Percentiles rank a stretch among this genome's conserved stretches.
Evolutionary conservation across 2,329 filamentous ascomycete genomes (phyloP).

Genomic region (Aulographum hederae): DNA sequence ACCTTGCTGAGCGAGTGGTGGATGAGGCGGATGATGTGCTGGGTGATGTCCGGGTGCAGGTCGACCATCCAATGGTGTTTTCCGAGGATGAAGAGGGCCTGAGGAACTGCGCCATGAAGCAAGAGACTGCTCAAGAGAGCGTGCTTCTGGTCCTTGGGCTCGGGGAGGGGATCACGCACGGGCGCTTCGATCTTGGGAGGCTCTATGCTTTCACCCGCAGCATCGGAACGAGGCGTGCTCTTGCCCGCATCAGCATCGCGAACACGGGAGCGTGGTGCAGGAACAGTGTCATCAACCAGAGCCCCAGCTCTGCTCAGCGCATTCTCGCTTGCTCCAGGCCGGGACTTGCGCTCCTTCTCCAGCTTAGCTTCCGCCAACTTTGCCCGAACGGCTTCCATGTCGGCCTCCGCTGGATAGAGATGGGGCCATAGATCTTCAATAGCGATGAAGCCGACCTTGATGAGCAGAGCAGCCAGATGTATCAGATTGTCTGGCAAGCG

Average conservation of each 20-base stretch:
- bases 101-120: slow-evolving; percentile 79
- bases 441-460: slow-evolving; percentile 95
- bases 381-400: slow-evolving; percentile 58
- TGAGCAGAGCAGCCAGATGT: slow-evolving; percentile 74
- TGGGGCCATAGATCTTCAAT: slow-evolving; percentile 82
- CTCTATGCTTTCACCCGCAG: slow-evolving; percentile 24
- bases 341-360: slow-evolving; percentile 54
- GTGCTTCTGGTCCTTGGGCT: slow-evolving; percentile 77
- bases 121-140: slow-evolving; percentile 68
- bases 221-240: slow-evolving; percentile 14
- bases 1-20: slow-evolving; percentile 69
- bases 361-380: slow-evolving; percentile 58
- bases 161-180: slow-evolving; percentile 34
- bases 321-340: slow-evolving; percentile 58
- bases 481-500: slow-evolving; percentile 80
- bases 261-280: slow-evolving; percentile 19
- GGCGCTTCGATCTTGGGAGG: slow-evolving; percentile 22
- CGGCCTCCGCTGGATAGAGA: slow-evolving; percentile 66
- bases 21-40: slow-evolving; percentile 69
- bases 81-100: slow-evolving; percentile 80
- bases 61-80: slow-evolving; percentile 87
- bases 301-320: slow-evolving; percentile 76
- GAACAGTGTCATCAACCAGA: slow-evolving; percentile 59
- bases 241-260: slow-evolving; percentile 24
- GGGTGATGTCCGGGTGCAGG: slow-evolving; percentile 61